Conservation (phyloP, 75 land plant genomes). For the Pinus tabuliformis region DNA sequence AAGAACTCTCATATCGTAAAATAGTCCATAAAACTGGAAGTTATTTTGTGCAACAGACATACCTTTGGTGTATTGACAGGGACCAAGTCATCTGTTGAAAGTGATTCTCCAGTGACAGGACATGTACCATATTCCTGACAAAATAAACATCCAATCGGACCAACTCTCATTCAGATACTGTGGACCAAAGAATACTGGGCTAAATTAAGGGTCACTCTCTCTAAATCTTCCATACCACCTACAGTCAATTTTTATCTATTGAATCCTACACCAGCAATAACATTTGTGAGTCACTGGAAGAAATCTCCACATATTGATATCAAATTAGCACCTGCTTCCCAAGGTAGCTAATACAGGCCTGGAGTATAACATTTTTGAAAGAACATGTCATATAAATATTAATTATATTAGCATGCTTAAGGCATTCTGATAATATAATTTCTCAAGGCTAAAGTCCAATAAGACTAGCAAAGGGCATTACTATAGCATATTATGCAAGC, state of each 20-base stretch:
- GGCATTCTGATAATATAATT: too few relatives aligned
- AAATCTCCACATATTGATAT: not conserved
- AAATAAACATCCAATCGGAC: not conserved
- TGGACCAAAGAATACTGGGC: not conserved
- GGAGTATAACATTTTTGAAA: too few relatives aligned
- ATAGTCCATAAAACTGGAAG: not conserved
- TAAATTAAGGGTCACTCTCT: not conserved
- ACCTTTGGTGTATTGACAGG: conserved; percentile 91
- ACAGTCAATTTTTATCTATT: not conserved
- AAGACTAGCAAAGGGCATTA: not conserved
- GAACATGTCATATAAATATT: not conserved
- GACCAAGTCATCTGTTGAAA: conserved; percentile 77
- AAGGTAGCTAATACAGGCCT: too few relatives aligned
- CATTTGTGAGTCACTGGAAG: not conserved
- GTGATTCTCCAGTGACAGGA: conserved; percentile 85
- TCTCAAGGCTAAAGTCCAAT: not conserved
- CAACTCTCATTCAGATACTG: not conserved
- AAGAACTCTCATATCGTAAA: not conserved
- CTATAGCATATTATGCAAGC: too few relatives aligned
- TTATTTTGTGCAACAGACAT: not conserved
- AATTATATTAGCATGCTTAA: not conserved
- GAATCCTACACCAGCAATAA: not conserved
- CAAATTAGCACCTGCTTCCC: not conserved
- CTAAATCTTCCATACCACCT: not conserved
- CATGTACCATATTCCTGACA: conserved; percentile 91